phyloP scores from a whole-genome alignment of 2,329 filamentous ascomycete genomes.

The Colletotrichum acutatum region DNA sequence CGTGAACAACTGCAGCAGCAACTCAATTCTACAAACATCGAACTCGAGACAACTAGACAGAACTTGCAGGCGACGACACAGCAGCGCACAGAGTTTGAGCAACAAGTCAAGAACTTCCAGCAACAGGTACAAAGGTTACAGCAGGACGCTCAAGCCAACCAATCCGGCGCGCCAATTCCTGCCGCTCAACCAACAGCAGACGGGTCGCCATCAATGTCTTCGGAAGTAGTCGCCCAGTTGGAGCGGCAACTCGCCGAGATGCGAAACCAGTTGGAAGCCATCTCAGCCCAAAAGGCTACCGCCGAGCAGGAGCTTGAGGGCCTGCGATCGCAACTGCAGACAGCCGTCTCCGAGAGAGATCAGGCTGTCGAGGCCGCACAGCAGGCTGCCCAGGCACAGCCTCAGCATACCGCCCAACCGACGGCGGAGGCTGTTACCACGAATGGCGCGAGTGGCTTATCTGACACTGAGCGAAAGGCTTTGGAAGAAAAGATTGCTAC shows the following conservation, averaged over 20 bases:
- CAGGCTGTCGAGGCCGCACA: constrained; percentile 58
- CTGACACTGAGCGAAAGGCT: constrained; percentile 68
- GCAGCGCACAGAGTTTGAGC: constrained; percentile 51
- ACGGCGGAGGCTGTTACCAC: not conserved
- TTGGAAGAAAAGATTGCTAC: constrained; percentile 69
- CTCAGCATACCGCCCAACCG: constrained; percentile 22
- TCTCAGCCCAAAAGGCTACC: constrained; percentile 74
- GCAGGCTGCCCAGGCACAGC: constrained; percentile 37
- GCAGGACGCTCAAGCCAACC: constrained; percentile 51
- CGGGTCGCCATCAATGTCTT: constrained; percentile 53
- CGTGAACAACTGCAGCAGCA: constrained; percentile 64
- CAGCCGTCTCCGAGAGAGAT: constrained; percentile 72
- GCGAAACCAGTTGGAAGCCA: constrained; percentile 72
- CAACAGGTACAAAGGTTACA: constrained; percentile 52
- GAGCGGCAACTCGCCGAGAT: constrained; percentile 61
- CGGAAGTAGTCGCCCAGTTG: constrained; percentile 59
- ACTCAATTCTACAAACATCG: constrained; percentile 59
- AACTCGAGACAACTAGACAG: constrained; percentile 63
- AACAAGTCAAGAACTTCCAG: constrained; percentile 56
- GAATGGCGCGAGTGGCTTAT: constrained; percentile 46
- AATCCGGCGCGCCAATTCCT: constrained; percentile 44
- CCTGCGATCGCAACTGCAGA: constrained; percentile 69
- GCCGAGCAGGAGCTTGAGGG: constrained; percentile 72
- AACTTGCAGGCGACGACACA: constrained; percentile 44
- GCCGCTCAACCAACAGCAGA: constrained; percentile 42